These are phyloP conservation scores for Heteromeles arbutifolia DNA, from an alignment of 306 rosid genomes.

Conservation along the genomic window DNA sequence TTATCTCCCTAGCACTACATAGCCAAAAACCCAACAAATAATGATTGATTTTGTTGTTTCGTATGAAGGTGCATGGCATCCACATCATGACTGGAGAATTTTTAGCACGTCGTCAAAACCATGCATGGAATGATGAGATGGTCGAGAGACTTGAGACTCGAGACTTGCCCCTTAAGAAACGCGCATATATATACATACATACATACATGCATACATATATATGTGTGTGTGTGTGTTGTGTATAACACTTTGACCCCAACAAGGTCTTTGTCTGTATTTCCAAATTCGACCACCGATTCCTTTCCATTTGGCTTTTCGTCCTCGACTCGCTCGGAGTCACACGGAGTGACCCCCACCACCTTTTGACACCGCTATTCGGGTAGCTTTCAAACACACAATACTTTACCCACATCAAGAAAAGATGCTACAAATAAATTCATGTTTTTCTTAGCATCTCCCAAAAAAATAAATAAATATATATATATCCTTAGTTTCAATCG, in stretches of 20 bases:
- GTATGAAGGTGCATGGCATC: background rate
- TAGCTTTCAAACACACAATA: background rate
- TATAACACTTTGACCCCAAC: too few relatives aligned
- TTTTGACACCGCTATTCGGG: constrained; percentile 4
- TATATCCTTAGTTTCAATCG: too few relatives aligned
- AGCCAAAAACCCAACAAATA: background rate
- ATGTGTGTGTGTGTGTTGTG: too few relatives aligned
- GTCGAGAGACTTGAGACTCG: background rate
- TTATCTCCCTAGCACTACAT: background rate
- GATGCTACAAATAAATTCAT: too few relatives aligned
- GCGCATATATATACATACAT: background rate
- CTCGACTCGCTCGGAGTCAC: too few relatives aligned
- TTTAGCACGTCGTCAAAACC: background rate
- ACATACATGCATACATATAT: too few relatives aligned
- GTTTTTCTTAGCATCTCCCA: background rate
- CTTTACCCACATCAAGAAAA: background rate
- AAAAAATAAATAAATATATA: too few relatives aligned
- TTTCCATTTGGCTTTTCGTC: background rate
- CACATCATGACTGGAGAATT: background rate
- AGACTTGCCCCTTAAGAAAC: background rate
- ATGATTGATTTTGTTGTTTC: background rate
- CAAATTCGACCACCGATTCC: background rate
- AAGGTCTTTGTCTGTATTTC: background rate
- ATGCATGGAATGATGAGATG: background rate
- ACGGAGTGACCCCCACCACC: background rate